Percentiles rank a stretch among this genome's conserved stretches.
Conservation (phyloP, 371 early-diverging fungal genomes). For the Mortierella sp. region DNA sequence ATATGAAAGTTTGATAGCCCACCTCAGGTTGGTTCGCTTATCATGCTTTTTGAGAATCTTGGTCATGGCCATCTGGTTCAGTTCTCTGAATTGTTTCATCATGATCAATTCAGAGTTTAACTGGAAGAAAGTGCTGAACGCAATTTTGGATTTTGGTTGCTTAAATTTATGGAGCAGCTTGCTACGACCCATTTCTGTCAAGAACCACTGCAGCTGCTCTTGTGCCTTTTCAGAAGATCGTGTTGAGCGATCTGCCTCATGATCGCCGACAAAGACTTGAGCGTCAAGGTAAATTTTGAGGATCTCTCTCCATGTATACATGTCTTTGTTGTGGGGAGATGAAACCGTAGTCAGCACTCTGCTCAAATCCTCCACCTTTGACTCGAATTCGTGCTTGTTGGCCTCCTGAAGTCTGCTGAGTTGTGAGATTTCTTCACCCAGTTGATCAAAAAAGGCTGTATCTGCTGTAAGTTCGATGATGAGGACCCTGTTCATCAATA, state of each 20-base stretch:
- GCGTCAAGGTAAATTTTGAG: constrained; percentile 78
- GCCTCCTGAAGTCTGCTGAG: constrained; percentile 57
- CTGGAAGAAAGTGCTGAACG: constrained; percentile 70
- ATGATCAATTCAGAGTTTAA: constrained; percentile 77
- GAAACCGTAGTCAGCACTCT: constrained; percentile 62
- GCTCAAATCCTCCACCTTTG: constrained; percentile 62
- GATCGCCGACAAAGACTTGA: constrained; percentile 71
- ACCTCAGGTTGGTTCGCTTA: constrained; percentile 79
- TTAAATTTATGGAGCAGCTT: constrained; percentile 47
- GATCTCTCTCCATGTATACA: constrained; percentile 81
- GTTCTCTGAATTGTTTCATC: constrained; percentile 76
- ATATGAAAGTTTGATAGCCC: constrained; percentile 19
- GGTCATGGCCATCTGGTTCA: constrained; percentile 83
- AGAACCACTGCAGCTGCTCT: constrained; percentile 72
- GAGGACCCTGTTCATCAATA: constrained; percentile 46
- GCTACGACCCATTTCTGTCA: constrained; percentile 60
- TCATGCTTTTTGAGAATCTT: constrained; percentile 91
- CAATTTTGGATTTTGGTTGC: constrained; percentile 58
- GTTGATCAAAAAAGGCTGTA: constrained; percentile 69
- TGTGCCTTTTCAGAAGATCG: constrained; percentile 66
- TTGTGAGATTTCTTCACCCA: constrained; percentile 65
- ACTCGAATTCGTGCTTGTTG: constrained; percentile 59
- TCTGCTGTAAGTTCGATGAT: constrained; percentile 70
- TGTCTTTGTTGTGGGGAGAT: constrained; percentile 74
- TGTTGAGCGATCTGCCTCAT: constrained; percentile 61